Evolutionary conservation across 1,284 basidiomycete species (phyloP).

Genomic region (Boletus smithii): DNA sequence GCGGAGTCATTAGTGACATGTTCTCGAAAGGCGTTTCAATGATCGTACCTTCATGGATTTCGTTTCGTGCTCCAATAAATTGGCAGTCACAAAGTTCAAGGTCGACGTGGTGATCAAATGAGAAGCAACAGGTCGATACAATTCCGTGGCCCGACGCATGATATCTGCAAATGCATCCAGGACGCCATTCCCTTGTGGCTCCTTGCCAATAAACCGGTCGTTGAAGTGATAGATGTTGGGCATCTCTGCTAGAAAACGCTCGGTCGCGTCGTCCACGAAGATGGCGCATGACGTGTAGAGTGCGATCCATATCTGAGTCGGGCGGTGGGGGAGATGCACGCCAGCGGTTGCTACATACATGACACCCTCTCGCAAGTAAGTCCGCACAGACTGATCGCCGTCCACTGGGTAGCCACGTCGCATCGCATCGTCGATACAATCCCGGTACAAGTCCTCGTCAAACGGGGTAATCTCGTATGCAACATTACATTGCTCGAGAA

Average conservation of each 20-base stretch:
- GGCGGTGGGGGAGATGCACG: constrained; percentile 12
- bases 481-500: constrained; percentile 19
- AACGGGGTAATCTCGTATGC: constrained; percentile 15
- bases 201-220: constrained; percentile 21
- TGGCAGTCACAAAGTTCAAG: constrained; percentile 26
- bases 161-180: constrained; percentile 32
- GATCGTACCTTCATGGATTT: constrained; percentile 19
- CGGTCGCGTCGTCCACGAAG: constrained; percentile 32
- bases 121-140: constrained; percentile 18
- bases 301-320: constrained; percentile 27
- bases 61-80: constrained; percentile 32
- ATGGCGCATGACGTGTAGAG: constrained; percentile 32
- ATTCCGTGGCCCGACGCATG: constrained; percentile 16
- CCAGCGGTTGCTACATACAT: constrained; percentile 18
- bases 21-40: neutral
- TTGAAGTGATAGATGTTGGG: constrained; percentile 28
- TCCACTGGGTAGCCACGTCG: constrained; percentile 21
- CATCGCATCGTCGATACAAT: constrained; percentile 16
- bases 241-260: constrained; percentile 15
- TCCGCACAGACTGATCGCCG: constrained; percentile 12
- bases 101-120: constrained; percentile 32
- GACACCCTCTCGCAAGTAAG: constrained; percentile 17
- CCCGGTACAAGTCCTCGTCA: constrained; percentile 15
- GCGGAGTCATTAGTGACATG: neutral
- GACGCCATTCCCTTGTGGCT: constrained; percentile 22